A percentile compares a stretch with the other conserved stretches of the same genome.
These are phyloP conservation scores for Erigeron philadelphicus DNA, from an alignment of 140 eudicot species.

Conservation along the genomic window DNA sequence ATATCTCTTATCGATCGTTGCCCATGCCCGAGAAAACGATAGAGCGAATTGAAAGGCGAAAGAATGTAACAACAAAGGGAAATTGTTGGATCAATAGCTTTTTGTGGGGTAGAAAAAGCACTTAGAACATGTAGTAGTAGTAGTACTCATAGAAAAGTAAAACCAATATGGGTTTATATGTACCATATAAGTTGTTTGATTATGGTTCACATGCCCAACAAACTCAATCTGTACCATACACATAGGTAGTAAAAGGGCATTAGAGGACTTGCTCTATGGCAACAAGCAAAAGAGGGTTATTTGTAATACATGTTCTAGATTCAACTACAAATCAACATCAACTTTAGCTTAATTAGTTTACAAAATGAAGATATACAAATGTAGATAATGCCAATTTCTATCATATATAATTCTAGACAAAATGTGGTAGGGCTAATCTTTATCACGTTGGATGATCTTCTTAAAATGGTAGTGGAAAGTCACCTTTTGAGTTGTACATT, in stretches of 20 bases:
- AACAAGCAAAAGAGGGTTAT: conserved; percentile 19
- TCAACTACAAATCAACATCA: conserved; percentile 43
- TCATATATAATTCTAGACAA: conserved; percentile 23
- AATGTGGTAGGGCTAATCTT: conserved; percentile 45
- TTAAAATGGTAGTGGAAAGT: conserved; percentile 40
- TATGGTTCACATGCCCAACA: conserved; percentile 35
- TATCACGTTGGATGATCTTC: conserved; percentile 35
- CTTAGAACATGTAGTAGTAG: conserved; percentile 36
- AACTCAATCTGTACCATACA: conserved; percentile 33
- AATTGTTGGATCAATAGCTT: conserved; percentile 27
- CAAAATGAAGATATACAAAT: conserved; percentile 9
- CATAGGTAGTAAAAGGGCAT: conserved; percentile 23
- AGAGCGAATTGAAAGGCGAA: conserved; percentile 10
- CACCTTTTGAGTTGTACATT: conserved; percentile 30
- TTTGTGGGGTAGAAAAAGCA: conserved; percentile 55
- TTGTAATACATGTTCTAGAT: conserved; percentile 37
- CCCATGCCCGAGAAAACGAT: conserved; percentile 27
- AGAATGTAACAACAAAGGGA: conserved; percentile 25
- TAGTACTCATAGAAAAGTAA: conserved; percentile 22
- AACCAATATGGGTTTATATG: conserved; percentile 26
- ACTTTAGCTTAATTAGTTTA: conserved; percentile 31
- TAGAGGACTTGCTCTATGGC: conserved; percentile 20
- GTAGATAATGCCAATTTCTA: conserved; percentile 7
- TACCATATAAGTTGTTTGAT: conserved; percentile 28
- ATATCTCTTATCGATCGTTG: conserved; percentile 9